Base-by-base conservation (phyloP, 2,329 filamentous ascomycete genomes). In the Teratosphaeria gauchensis region DNA sequence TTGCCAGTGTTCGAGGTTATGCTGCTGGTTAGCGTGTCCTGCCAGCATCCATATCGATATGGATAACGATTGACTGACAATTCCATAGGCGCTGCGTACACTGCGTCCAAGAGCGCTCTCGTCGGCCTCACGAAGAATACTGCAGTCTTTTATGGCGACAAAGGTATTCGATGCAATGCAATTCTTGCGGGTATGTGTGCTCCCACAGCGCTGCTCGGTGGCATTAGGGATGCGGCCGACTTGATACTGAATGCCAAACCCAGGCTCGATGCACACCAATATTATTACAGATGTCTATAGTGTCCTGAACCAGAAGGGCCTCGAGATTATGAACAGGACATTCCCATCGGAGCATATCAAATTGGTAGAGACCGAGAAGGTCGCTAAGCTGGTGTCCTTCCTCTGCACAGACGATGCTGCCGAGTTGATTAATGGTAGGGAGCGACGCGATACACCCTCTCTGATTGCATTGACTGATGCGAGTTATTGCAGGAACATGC, bases 121-220 rank as follows among this genome's bases (percentile, higher is more conserved):
- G 65, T 81, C 2, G 81, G 78, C 1, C 69, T 84, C 58, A 82
- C 80, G 14, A 81, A 80, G 69, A 84, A 81, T 69, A 85, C 81
- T 14, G 82, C 82, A 2, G 75, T 77, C 0, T 81, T 76, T 65
- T 85, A 85, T 64, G 77, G 77, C 1, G 71, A 72, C 32, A 78
- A 79, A 69, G 81, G 81, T 28, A 81, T 85, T 60, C 76, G 77
- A 55, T 77, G 74, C 62, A 75, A 82, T 35, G 77, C 76, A 1
- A 69, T 84, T 59, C 69, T 82, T 62, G 61, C 58, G 1, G 53
- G 54, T 55, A 48, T 16, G 57, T 62, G 11, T 19, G n/a, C 53
- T 4, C 24, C 14, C 16, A 3, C 31, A 8, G 24, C 8, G 4
- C 28, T 30, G 52, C 3, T 28, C 24, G 24, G 24, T 55, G 16